Evolutionary conservation across 768 basidiomycete species (phyloP).

Genomic region (Paxillus ammoniavirescens): DNA sequence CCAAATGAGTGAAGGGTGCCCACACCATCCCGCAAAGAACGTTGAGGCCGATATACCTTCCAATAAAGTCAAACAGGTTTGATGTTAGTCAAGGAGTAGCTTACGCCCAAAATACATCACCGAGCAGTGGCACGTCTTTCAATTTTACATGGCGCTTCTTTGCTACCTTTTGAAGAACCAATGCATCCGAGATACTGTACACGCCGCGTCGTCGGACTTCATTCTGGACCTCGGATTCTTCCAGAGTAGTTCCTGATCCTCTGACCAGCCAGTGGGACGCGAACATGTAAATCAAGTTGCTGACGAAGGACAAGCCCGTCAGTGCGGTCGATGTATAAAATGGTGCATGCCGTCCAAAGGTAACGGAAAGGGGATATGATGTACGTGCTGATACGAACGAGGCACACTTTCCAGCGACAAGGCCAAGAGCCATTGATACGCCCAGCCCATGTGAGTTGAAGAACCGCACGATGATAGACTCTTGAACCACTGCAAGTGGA

Average conservation of each 20-base stretch:
- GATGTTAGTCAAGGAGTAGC: conserved; percentile 18
- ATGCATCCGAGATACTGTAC: conserved; percentile 52
- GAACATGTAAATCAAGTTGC: conserved; percentile 67
- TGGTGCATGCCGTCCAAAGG: conserved; percentile 67
- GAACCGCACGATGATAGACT: conserved; percentile 81
- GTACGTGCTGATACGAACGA: conserved; percentile 76
- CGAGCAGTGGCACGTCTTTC: conserved; percentile 59
- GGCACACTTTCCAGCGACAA: conserved; percentile 76
- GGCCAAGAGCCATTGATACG: conserved; percentile 76
- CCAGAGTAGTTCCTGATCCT: conserved; percentile 59
- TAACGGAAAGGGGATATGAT: conserved; percentile 71
- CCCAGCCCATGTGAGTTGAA: conserved; percentile 76
- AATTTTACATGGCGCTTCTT: conserved; percentile 63
- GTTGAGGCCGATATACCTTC: conserved; percentile 73
- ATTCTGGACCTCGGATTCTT: conserved; percentile 57
- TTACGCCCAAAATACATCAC: conserved; percentile 79
- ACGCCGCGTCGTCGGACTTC: conserved; percentile 50
- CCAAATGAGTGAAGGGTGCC: conserved; percentile 76
- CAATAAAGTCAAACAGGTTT: conserved; percentile 1
- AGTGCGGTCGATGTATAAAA: conserved; percentile 69
- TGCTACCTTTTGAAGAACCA: conserved; percentile 63
- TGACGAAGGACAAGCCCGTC: conserved; percentile 60
- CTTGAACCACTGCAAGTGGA: conserved; percentile 80
- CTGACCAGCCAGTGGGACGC: conserved; percentile 64
- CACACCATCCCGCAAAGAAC: conserved; percentile 74